Evolutionary conservation across 108 stramenopile species (phyloP).

Genomic region (Schizochytrium sp.): DNA sequence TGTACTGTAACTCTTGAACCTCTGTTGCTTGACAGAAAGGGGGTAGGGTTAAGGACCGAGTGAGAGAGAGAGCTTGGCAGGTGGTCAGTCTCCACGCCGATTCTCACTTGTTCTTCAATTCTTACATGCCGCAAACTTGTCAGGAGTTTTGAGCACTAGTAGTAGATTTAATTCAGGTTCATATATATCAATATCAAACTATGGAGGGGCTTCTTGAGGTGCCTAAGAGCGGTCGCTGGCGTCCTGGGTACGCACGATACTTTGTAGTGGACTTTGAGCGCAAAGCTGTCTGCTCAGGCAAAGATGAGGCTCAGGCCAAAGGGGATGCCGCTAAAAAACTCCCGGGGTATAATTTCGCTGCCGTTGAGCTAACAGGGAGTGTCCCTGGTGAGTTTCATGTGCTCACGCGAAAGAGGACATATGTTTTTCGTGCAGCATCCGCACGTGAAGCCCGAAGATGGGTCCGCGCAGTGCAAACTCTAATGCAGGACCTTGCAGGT

Average conservation of each 20-base stretch:
- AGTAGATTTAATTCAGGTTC: no score
- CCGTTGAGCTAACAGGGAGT: background rate
- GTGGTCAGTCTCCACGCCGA: no score
- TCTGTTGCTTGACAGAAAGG: no score
- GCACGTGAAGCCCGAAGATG: background rate
- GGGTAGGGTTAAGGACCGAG: no score
- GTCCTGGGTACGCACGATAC: background rate
- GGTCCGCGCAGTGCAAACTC: background rate
- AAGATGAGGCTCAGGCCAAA: background rate
- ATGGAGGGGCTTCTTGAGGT: constrained; percentile 56
- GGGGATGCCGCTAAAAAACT: background rate
- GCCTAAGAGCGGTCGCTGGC: constrained; percentile 1
- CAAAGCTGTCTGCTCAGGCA: constrained; percentile 12
- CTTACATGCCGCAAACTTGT: background rate
- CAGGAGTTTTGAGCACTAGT: no score
- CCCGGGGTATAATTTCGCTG: background rate
- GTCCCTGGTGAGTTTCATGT: background rate
- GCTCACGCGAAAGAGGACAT: background rate
- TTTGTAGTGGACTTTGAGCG: constrained; percentile 16
- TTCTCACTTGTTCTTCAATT: background rate
- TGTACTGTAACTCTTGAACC: no score
- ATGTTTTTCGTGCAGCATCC: background rate
- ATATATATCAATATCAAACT: background rate
- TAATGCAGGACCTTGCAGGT: background rate
- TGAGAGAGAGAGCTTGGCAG: no score